Evolutionary conservation across 106 monocot species (phyloP).

Genomic region (Vanilla planifolia): DNA sequence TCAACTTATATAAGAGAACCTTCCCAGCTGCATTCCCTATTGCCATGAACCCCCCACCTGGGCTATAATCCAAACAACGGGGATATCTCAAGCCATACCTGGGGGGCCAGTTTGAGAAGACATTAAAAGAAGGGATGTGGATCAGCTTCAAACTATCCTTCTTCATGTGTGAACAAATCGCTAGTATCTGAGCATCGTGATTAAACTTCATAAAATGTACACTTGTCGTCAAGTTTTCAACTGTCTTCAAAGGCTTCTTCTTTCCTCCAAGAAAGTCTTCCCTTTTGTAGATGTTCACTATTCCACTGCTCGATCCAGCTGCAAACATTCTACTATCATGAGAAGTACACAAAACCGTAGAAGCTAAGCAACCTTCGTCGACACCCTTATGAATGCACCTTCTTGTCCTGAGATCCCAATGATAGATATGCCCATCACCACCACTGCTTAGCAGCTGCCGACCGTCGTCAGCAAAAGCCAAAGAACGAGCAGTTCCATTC

Average conservation of each 20-base stretch:
- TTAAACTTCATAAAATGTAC: constrained; percentile 69
- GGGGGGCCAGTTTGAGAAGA: constrained; percentile 86
- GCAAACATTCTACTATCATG: constrained; percentile 59
- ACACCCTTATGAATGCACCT: constrained; percentile 68
- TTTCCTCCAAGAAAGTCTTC: constrained; percentile 84
- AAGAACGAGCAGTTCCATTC: constrained; percentile 69
- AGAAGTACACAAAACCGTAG: constrained; percentile 61
- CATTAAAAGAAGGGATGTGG: constrained; percentile 72
- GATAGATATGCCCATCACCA: constrained; percentile 83
- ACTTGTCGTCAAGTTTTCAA: constrained; percentile 70
- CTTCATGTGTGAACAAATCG: constrained; percentile 66
- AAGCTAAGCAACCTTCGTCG: constrained; percentile 68
- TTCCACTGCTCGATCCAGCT: constrained; percentile 75
- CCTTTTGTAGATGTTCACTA: constrained; percentile 69
- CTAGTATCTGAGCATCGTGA: constrained; percentile 74
- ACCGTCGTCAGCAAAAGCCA: constrained; percentile 72
- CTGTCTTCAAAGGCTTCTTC: constrained; percentile 67
- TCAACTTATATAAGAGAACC: constrained; percentile 77
- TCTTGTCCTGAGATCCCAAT: constrained; percentile 85
- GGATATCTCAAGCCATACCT: constrained; percentile 43
- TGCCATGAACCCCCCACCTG: constrained; percentile 78
- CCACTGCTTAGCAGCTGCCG: constrained; percentile 62
- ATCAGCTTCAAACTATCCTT: constrained; percentile 69
- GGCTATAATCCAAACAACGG: constrained; percentile 86
- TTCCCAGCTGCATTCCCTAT: constrained; percentile 75